phyloP scores from a whole-genome alignment of 768 basidiomycete species.

The Hericium erinaceus region DNA sequence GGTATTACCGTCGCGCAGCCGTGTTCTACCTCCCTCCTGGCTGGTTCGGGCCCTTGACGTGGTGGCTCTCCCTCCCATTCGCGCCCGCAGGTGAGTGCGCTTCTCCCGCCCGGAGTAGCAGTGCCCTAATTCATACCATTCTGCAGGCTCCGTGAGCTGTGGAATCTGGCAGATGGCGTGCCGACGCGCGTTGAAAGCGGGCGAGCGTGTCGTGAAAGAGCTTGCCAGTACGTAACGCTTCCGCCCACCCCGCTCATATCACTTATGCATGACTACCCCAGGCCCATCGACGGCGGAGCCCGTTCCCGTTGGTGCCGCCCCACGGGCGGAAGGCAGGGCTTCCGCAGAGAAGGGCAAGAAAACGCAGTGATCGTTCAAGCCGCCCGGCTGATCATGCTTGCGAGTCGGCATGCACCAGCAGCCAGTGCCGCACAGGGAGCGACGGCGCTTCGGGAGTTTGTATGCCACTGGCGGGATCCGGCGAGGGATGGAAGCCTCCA shows the following conservation, averaged over 20 bases:
- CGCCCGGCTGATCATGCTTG: too few relatives aligned
- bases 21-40: conserved; percentile 89
- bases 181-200: conserved; percentile 70
- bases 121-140: neutral
- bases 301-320: neutral
- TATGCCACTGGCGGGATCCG: too few relatives aligned
- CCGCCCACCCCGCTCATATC: neutral
- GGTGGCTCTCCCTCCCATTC: conserved; percentile 87
- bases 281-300: neutral
- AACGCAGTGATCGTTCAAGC: too few relatives aligned
- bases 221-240: conserved; percentile 3
- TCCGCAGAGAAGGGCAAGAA: neutral
- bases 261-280: neutral
- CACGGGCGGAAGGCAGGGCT: neutral
- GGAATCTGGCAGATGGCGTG: conserved; percentile 96
- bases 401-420: too few relatives aligned
- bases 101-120: neutral
- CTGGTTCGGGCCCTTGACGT: conserved; percentile 84
- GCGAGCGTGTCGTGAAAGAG: conserved; percentile 37
- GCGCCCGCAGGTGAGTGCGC: conserved; percentile 66
- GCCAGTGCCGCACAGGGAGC: too few relatives aligned
- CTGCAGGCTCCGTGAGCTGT: conserved; percentile 80
- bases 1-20: conserved; percentile 85
- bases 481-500: too few relatives aligned
- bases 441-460: too few relatives aligned